Evolutionary conservation across 2,329 filamentous ascomycete genomes (phyloP).

Genomic region (Aureobasidium sp.): DNA sequence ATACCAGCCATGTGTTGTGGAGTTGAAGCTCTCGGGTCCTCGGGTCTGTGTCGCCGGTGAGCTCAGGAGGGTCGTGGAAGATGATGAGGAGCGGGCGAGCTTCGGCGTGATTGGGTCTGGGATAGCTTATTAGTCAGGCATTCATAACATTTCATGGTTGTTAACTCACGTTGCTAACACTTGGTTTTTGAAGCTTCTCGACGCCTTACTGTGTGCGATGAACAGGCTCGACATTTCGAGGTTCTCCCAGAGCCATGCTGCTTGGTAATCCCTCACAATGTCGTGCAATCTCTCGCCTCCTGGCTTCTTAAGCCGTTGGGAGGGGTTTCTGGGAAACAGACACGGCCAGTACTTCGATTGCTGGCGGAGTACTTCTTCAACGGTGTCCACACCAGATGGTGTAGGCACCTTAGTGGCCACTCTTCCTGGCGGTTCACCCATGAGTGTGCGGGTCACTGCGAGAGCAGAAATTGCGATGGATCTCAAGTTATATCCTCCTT

Average conservation of each 20-base stretch:
- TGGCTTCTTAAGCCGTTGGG: slow-evolving; percentile 21
- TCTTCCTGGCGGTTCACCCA: slow-evolving; percentile 81
- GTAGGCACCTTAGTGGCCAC: slow-evolving; percentile 41
- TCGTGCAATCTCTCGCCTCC: slow-evolving; percentile 62
- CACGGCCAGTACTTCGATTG: slow-evolving; percentile 78
- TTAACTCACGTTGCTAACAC: slow-evolving; percentile 57
- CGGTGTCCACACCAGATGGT: slow-evolving; percentile 42
- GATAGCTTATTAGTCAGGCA: not conserved
- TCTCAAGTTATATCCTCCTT: slow-evolving; percentile 89
- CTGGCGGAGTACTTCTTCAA: slow-evolving; percentile 48
- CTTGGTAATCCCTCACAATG: slow-evolving; percentile 69
- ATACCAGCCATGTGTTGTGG: slow-evolving; percentile 82
- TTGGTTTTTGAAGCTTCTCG: slow-evolving; percentile 75
- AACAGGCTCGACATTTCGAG: slow-evolving; percentile 72
- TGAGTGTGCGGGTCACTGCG: slow-evolving; percentile 82
- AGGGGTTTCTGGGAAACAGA: slow-evolving; percentile 58
- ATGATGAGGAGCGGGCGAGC: slow-evolving; percentile 68
- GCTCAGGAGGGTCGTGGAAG: slow-evolving; percentile 70
- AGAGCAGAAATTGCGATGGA: slow-evolving; percentile 90
- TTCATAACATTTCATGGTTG: not conserved
- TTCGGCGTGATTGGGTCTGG: slow-evolving; percentile 51
- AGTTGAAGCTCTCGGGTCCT: slow-evolving; percentile 62
- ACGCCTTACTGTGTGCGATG: slow-evolving; percentile 64
- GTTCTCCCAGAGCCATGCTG: slow-evolving; percentile 59
- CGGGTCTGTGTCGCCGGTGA: slow-evolving; percentile 34